Evolutionary conservation across 768 basidiomycete species (phyloP).

Genomic region (Lactarius quietus): DNA sequence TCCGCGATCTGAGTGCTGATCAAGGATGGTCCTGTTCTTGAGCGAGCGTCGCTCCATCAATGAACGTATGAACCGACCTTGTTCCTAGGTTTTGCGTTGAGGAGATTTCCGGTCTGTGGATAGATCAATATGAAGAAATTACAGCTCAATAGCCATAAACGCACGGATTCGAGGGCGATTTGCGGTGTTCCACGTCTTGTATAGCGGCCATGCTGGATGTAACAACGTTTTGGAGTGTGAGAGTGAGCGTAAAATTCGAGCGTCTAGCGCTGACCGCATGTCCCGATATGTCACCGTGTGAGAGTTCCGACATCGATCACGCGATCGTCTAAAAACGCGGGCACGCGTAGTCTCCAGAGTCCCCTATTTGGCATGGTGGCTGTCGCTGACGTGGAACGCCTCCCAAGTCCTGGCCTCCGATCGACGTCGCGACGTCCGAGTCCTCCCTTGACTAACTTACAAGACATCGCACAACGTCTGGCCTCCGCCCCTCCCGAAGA

Average conservation of each 20-base stretch:
- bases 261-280: too few relatives aligned
- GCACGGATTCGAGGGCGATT: not conserved
- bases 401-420: slow-evolving; percentile 56
- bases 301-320: too few relatives aligned
- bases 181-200: not conserved
- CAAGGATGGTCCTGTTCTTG: not conserved
- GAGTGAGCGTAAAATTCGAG: not conserved
- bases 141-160: not conserved
- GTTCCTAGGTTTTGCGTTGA: not conserved
- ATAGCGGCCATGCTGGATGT: not conserved
- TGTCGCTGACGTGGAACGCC: slow-evolving; percentile 12
- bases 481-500: slow-evolving; percentile 84
- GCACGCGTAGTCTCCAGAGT: slow-evolving; percentile 9
- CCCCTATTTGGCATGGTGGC: not conserved
- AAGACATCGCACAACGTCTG: slow-evolving; percentile 77
- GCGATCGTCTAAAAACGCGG: not conserved
- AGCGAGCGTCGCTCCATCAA: not conserved
- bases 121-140: not conserved
- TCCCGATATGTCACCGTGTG: too few relatives aligned
- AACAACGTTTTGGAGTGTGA: not conserved
- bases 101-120: not conserved
- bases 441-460: slow-evolving; percentile 69
- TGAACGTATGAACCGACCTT: not conserved
- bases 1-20: not conserved
- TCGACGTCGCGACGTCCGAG: slow-evolving; percentile 89